A percentile compares a stretch with the other conserved stretches of the same genome.
Evolutionary conservation across 345 rosid genomes (phyloP).

Genomic region (Passiflora organensis): DNA sequence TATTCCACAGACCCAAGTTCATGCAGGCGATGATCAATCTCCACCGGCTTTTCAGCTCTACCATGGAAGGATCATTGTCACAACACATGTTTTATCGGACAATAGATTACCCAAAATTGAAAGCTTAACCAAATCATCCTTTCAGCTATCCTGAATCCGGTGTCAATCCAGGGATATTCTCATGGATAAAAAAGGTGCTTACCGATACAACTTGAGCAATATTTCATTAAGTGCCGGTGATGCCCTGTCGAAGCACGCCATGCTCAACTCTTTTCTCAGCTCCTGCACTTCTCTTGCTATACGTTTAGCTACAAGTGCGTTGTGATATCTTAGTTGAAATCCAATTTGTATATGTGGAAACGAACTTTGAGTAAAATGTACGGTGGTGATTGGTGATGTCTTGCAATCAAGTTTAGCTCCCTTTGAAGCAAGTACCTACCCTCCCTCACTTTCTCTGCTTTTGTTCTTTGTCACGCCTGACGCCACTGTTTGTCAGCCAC

Average conservation of each 20-base stretch:
- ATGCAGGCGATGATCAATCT: conserved; percentile 64
- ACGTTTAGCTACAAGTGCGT: background rate
- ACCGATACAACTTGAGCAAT: conserved; percentile 41
- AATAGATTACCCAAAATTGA: no score
- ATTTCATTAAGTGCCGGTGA: conserved; percentile 49
- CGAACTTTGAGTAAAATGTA: conserved; percentile 20
- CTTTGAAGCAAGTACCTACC: conserved; percentile 31
- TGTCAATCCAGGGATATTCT: background rate
- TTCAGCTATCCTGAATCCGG: no score
- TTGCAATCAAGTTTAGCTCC: conserved; percentile 30
- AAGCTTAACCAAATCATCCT: no score
- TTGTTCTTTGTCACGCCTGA: background rate
- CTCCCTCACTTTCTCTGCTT: conserved; percentile 1
- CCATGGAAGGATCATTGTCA: conserved; percentile 18
- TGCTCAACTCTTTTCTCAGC: conserved; percentile 9
- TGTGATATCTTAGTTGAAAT: background rate
- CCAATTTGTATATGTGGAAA: background rate
- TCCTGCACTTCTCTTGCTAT: background rate
- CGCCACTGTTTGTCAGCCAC: conserved; percentile 18
- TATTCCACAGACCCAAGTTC: conserved; percentile 80
- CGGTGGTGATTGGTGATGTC: conserved; percentile 15
- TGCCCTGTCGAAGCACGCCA: conserved; percentile 49
- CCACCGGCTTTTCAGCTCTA: conserved; percentile 58
- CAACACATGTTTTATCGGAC: background rate
- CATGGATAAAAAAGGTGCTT: background rate